Base-by-base conservation (phyloP, 2,329 filamentous ascomycete genomes). In the Phaeomoniella chlamydospora region DNA sequence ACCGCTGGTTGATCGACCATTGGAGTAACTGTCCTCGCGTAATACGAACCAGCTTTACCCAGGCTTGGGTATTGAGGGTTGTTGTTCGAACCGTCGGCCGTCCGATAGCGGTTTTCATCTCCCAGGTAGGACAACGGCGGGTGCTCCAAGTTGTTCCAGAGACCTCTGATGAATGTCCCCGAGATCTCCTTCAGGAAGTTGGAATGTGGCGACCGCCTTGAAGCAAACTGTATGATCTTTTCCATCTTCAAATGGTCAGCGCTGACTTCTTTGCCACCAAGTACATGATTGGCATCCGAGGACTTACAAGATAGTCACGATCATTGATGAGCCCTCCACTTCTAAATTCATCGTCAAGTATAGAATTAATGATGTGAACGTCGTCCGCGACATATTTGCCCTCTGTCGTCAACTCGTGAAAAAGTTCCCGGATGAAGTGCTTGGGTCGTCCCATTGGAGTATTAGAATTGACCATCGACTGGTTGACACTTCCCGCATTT, bases 21-120 rank as follows among this genome's bases (percentile, higher is more conserved):
- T 1, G 68, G 66, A 31, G 63, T 63, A 10, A 77, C 70, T 0
- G 72, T 71, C 40, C 75, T 67, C 12, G 77, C 76, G 44, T 80
- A 81, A 0, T 72, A 67, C 3, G 70, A 73, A 5, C 69, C 69
- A 4, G 77, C 74, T 29, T 62, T 63, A 2, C 77, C 77, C 4
- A 81, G 58, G 35, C 72, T 61, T 1, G 77, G 76, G 37, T 70
- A 58, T 58, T 77, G 54, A 53, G 14, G 16, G 10, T 17, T 18
- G 40, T 49, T 49, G 39, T 48, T 44, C 5, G 41, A 47, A 26
- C 54, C 54, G 41, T 57, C 52, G 12, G 52, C 48, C 2, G 44
- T 45, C 13, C 54, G 45, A 36, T 54, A 57, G 31, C 47, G 49
- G 39, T 45, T 53, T 16, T 49, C 45, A 22, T 55, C 49, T 4